Evolutionary conservation across 139 green algal genomes (phyloP), one percentile per base, ranked within the genome.

Genomic region (Micromonas commoda): DNA sequence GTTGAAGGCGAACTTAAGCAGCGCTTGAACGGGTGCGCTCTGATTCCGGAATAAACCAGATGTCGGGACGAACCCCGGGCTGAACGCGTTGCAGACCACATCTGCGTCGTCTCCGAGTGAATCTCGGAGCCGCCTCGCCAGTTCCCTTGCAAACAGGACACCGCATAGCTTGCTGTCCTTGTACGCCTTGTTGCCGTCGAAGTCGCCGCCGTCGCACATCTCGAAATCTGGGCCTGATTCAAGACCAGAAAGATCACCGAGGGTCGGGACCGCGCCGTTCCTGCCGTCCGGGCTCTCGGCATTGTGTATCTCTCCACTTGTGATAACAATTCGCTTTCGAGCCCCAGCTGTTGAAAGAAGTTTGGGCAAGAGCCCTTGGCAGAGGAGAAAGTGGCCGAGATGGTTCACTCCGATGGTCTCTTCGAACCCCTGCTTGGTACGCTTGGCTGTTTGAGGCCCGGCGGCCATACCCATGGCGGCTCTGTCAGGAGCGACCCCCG

Each of bases 91-190:
- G 9, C 45, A 57, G 45, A 57, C 45, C n/a, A n/a, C n/a, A n/a
- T n/a, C n/a, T n/a, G n/a, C n/a, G n/a, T n/a, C n/a, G n/a, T n/a
- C n/a, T n/a, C n/a, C n/a, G n/a, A n/a, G n/a, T n/a, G n/a, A n/a
- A n/a, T n/a, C n/a, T n/a, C n/a, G n/a, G n/a, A n/a, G n/a, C n/a
- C n/a, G 45, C 45, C 16, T 57, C 45, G 45, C 9, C 9, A 57
- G 45, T 16, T 9, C 45, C 9, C 45, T 9, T 16, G 45, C 45
- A 16, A 57, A 57, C 9, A 98, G 85, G 92, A 98, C 97, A 89
- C 96, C 97, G 89, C 91, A 96, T 13, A 96, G 87, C 89, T 98
- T 98, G 80, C 83, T 88, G 85, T 98, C 93, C 86, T 98, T 98
- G 92, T 98, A 98, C 5, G 93, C 93, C 88, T 98, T 98, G 80